A percentile compares a stretch with the other conserved stretches of the same genome.
These are phyloP conservation scores for Hyaloperonospora brassicae DNA, from an alignment of 352 stramenopile species.

Conservation along the genomic window DNA sequence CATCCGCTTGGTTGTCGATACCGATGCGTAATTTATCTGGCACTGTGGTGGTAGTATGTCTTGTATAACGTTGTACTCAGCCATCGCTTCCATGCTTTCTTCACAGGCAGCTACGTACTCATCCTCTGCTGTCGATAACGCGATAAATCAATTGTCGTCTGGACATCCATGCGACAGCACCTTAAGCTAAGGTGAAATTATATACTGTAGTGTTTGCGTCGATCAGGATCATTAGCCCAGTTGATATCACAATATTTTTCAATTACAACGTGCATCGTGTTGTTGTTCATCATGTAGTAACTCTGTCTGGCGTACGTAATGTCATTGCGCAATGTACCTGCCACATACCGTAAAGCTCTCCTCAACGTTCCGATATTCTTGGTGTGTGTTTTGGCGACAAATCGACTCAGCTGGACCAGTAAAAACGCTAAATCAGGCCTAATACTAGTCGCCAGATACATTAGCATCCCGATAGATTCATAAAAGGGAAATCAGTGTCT, in stretches of 20 bases:
- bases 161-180: background rate
- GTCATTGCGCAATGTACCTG: background rate
- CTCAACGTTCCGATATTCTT: slow-evolving; percentile 2
- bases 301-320: slow-evolving; percentile 1
- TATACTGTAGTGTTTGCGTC: background rate
- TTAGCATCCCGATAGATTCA: slow-evolving; percentile 12
- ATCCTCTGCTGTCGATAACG: background rate
- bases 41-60: background rate
- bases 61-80: background rate
- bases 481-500: slow-evolving; percentile 5
- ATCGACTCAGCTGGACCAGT: slow-evolving; percentile 19
- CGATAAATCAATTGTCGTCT: background rate
- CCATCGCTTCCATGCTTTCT: background rate
- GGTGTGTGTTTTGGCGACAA: slow-evolving; percentile 8
- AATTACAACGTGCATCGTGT: background rate
- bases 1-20: background rate
- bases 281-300: background rate
- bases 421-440: slow-evolving; percentile 19
- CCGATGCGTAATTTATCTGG: background rate
- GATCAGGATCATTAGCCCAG: background rate
- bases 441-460: slow-evolving; percentile 27
- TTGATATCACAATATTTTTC: background rate
- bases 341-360: slow-evolving; percentile 4
- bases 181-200: background rate
- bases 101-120: slow-evolving; percentile 1